Base-by-base conservation (phyloP, 352 stramenopile species). In the Globisporangium paroecandrum region DNA sequence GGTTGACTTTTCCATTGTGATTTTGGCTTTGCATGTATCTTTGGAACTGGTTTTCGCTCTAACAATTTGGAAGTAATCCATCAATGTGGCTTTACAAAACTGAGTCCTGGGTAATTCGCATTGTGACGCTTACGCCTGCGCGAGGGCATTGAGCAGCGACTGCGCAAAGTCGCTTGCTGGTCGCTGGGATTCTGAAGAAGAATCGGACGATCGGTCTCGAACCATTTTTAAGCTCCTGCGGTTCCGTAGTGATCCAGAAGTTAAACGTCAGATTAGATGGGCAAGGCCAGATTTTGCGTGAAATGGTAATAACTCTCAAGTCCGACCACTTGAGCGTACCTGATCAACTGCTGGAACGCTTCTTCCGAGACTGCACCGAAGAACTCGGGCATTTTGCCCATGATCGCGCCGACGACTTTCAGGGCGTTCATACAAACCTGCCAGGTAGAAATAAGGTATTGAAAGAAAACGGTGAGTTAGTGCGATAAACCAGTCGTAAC, bases 341-440 rank as follows among this genome's bases (percentile, higher is more conserved):
- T 70, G 60, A 77, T 72, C 4, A 89, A 61, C 3, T 47, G 68
- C 3, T 80, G 58, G 3, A 77, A 55, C 13, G 78, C 62, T 51
- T 58, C 36, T 43, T 68, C 54, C 41, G 69, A 47, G 9, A 85
- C 41, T 32, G 68, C 57, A 2, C 46, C 56, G 65, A 87, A 75
- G 34, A 87, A 77, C 22, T 69, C 67, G 2, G 77, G 70, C 22
- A 89, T 43, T 20, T 89, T 87, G 36, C 75, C 75, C 51, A 91
- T 75, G 13, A 93, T 58, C 4, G 74, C 81, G 8, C 78, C 81
- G 12, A 87, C 55, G 4, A 91, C 71, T 62, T 90, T 91, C 6
- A 93, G 66, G 0, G 79, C 76, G 56, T 75, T 85, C 72, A 90
- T 79, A 20, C 68, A 75, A 13, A 90, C 71, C 74, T 83, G 29